phyloP scores from a whole-genome alignment of 257 asterid species.

The Thymus mandschuricus region DNA sequence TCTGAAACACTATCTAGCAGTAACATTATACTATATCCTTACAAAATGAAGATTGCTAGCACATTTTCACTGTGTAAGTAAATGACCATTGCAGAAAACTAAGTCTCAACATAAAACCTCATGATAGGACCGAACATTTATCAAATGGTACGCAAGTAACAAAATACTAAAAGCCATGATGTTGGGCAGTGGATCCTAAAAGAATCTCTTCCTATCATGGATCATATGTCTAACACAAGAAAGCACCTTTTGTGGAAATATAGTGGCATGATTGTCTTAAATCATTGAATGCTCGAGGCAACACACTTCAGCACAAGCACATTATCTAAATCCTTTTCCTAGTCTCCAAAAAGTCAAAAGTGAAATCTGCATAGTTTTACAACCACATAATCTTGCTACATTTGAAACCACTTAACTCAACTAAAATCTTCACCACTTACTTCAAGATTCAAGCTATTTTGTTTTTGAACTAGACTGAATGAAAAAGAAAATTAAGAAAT shows the following conservation, averaged over 20 bases:
- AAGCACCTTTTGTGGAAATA: background rate
- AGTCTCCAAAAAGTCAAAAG: background rate
- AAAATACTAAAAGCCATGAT: slow-evolving; percentile 6
- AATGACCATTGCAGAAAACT: background rate
- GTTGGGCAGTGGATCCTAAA: background rate
- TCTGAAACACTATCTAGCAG: background rate
- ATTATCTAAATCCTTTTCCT: slow-evolving; percentile 8
- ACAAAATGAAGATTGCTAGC: background rate
- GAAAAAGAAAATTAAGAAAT: background rate
- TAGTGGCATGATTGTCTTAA: slow-evolving; percentile 2
- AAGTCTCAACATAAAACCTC: background rate
- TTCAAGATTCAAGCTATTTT: background rate
- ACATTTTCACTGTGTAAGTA: slow-evolving; percentile 4
- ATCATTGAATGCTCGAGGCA: background rate
- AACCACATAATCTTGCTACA: background rate
- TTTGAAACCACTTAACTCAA: background rate
- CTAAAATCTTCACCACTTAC: background rate
- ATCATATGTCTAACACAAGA: background rate
- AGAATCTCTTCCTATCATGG: background rate
- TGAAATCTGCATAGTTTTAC: background rate
- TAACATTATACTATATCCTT: background rate
- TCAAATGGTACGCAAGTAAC: background rate
- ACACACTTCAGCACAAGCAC: background rate
- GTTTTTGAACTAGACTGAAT: background rate
- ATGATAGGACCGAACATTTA: background rate